Conservation (phyloP, 1,284 basidiomycete genomes). For the Malassezia japonica region DNA sequence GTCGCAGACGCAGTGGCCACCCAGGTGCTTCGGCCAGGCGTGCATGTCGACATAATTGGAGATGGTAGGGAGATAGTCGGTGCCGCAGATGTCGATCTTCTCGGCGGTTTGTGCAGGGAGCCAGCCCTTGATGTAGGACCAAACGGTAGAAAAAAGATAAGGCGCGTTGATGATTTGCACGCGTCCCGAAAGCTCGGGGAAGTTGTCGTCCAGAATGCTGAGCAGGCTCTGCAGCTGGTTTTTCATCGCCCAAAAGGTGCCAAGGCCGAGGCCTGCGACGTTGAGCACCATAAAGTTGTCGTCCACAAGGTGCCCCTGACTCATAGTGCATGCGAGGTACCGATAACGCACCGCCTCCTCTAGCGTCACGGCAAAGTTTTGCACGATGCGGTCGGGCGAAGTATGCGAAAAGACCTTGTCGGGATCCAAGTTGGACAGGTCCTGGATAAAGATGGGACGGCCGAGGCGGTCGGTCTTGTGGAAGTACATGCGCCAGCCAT, state of each 20-base stretch:
- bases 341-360: slow-evolving; percentile 36
- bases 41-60: slow-evolving; percentile 28
- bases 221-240: slow-evolving; percentile 38
- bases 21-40: slow-evolving; percentile 33
- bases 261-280: slow-evolving; percentile 32
- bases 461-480: slow-evolving; percentile 39
- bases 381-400: slow-evolving; percentile 36
- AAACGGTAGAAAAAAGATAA: slow-evolving; percentile 39
- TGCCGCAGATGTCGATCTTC: slow-evolving; percentile 41
- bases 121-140: slow-evolving; percentile 43
- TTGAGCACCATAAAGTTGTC: slow-evolving; percentile 47
- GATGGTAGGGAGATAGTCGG: slow-evolving; percentile 26
- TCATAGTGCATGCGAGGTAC: slow-evolving; percentile 30
- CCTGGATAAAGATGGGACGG: slow-evolving; percentile 44
- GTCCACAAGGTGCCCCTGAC: slow-evolving; percentile 28
- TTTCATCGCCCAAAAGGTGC: slow-evolving; percentile 44
- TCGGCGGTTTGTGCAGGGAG: slow-evolving; percentile 36
- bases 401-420: slow-evolving; percentile 27
- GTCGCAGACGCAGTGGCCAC: slow-evolving; percentile 34
- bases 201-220: slow-evolving; percentile 38
- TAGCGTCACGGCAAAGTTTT: slow-evolving; percentile 42
- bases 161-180: slow-evolving; percentile 47
- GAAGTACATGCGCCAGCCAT: slow-evolving; percentile 47
- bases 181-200: slow-evolving; percentile 38
- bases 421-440: slow-evolving; percentile 33